Conservation (phyloP, 371 early-diverging fungal species). For the Mortierella sp. region DNA sequence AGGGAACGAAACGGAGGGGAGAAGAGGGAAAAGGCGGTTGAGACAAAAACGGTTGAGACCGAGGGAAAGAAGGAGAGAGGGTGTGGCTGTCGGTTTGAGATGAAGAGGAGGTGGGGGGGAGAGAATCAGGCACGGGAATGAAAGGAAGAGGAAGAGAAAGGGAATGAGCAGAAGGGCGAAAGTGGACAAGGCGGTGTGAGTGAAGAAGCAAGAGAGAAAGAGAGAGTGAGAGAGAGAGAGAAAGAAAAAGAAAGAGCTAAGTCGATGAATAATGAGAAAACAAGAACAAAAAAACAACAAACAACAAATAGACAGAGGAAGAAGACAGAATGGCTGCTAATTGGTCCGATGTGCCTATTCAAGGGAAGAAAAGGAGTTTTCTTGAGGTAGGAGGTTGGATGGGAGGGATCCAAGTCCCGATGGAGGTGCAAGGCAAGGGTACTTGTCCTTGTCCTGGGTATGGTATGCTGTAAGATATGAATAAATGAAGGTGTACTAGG, state of each 20-base stretch:
- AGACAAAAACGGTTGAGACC: slow-evolving; percentile 1
- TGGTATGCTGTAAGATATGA: background rate
- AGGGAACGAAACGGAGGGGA: background rate
- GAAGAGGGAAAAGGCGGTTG: background rate
- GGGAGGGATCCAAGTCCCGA: background rate
- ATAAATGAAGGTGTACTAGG: background rate
- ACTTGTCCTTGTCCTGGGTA: background rate
- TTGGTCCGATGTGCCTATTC: background rate
- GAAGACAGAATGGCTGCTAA: background rate
- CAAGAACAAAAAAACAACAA: background rate
- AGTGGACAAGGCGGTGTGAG: background rate
- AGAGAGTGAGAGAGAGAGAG: slow-evolving; percentile 4
- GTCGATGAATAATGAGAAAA: background rate
- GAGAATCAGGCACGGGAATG: background rate
- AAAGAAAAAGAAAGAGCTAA: background rate
- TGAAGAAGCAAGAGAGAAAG: background rate
- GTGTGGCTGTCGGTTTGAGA: slow-evolving; percentile 5
- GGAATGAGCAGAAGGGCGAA: background rate
- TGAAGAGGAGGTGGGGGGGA: background rate
- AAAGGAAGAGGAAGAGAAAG: background rate
- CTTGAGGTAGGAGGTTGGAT: no score
- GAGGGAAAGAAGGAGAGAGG: no score
- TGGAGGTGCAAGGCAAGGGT: background rate
- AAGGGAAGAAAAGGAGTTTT: background rate
- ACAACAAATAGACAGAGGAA: background rate